A percentile compares a stretch with the other conserved stretches of the same genome.
These are phyloP conservation scores for Pseudogymnoascus sp. DNA, from an alignment of 2,329 filamentous ascomycete species.

Conservation along the genomic window DNA sequence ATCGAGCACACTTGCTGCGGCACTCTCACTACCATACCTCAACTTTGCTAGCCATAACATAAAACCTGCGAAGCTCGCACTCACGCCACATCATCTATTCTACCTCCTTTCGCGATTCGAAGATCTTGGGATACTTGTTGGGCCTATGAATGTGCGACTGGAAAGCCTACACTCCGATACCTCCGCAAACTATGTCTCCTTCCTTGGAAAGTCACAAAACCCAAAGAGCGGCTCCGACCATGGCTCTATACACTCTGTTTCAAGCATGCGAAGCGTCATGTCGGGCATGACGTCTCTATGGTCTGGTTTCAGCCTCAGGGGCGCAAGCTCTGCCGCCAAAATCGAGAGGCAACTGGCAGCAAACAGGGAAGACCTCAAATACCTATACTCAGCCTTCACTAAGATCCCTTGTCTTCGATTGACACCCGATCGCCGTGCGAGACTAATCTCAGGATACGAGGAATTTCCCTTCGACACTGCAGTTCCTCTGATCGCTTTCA, in stretches of 20 bases:
- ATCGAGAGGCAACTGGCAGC: conserved; percentile 85
- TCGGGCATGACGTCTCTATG: conserved; percentile 91
- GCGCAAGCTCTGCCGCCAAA: conserved; percentile 70
- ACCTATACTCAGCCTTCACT: conserved; percentile 95
- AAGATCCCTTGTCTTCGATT: conserved; percentile 90
- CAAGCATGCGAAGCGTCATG: conserved; percentile 94
- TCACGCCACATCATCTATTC: conserved; percentile 94
- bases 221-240: conserved; percentile 75
- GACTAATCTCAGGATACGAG: conserved; percentile 85
- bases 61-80: conserved; percentile 82
- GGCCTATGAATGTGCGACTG: conserved; percentile 90
- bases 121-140: conserved; percentile 80
- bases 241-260: conserved; percentile 89
- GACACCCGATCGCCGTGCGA: conserved; percentile 85
- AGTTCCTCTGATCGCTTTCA: conserved; percentile 93
- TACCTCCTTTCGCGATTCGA: conserved; percentile 94
- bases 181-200: conserved; percentile 90
- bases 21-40: conserved; percentile 77
- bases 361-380: conserved; percentile 80
- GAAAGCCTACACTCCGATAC: conserved; percentile 89
- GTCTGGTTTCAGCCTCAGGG: conserved; percentile 77
- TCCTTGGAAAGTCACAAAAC: conserved; percentile 74
- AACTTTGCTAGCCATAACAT: conserved; percentile 76
- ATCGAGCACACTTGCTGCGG: conserved; percentile 68
- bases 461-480: conserved; percentile 98